Conservation (phyloP, 2,329 filamentous ascomycete species). For the Pseudocercospora ulei region DNA sequence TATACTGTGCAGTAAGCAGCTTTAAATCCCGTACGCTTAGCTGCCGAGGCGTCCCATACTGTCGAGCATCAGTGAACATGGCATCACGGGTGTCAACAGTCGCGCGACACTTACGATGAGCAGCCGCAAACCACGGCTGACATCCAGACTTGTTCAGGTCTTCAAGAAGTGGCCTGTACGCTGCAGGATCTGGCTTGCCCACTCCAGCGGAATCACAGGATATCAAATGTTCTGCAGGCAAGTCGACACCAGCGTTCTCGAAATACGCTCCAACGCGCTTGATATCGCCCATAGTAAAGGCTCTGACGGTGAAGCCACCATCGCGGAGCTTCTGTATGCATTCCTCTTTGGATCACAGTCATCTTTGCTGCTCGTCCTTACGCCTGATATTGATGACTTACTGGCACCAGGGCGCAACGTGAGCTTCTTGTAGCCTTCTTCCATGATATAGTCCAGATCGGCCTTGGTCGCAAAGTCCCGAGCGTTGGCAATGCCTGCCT, state of each 20-base stretch:
- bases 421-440: slow-evolving; percentile 32
- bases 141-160: slow-evolving; percentile 33
- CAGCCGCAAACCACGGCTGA: slow-evolving; percentile 45
- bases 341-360: slow-evolving; percentile 24
- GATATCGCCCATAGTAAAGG: slow-evolving; percentile 45
- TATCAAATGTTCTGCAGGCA: slow-evolving; percentile 45
- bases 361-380: no score
- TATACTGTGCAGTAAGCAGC: slow-evolving; percentile 47
- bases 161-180: slow-evolving; percentile 41
- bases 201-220: slow-evolving; percentile 43
- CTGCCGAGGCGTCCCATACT: slow-evolving; percentile 38
- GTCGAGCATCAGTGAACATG: neutral
- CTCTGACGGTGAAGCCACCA: slow-evolving; percentile 47
- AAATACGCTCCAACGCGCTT: slow-evolving; percentile 46
- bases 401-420: slow-evolving; percentile 35
- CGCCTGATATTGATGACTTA: neutral
- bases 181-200: slow-evolving; percentile 43
- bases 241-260: slow-evolving; percentile 39
- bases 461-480: slow-evolving; percentile 37
- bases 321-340: slow-evolving; percentile 39
- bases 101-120: slow-evolving; percentile 49
- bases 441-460: slow-evolving; percentile 37
- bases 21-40: slow-evolving; percentile 44
- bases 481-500: slow-evolving; percentile 40
- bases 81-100: slow-evolving; percentile 49